Evolutionary conservation across 352 stramenopile genomes (phyloP), one percentile per base, ranked within the genome.

Genomic region (Globisporangium spinosum): DNA sequence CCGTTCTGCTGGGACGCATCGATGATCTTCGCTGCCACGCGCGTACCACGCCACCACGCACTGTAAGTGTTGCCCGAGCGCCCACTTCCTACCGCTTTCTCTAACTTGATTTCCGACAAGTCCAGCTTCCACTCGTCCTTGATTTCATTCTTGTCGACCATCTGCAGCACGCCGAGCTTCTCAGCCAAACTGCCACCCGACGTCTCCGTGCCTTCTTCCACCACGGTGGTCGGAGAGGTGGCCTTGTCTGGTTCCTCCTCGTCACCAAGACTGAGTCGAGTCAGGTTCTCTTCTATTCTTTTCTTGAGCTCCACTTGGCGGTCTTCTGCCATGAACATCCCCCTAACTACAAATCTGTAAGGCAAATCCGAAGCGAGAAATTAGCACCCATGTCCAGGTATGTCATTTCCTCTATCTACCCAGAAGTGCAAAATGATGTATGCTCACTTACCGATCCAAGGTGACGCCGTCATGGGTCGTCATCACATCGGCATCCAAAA

Each of bases 121-220:
- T 88, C 76, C 40, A 95, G 67, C 57, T 87, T 89, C 87, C 85
- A 95, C 64, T 95, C 85, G 10, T 86, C 74, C 67, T 91, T 94
- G 69, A 93, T 89, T 60, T 93, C 86, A 66, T 91, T 91, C 72
- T 93, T 90, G 71, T 91, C 83, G 20, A 94, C 85, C 83, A 94
- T 94, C 49, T 91, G 68, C 34, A 92, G 67, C 45, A 91, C 82
- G 20, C 82, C 83, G 43, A 93, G 72, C 65, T 89, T 89, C 57
- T 93, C 85, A 3, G 85, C 82, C 43, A 92, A 59, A 34, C 74
- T 88, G 23, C 70, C 69, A 23, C 70, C 76, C 38, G 82, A 66
- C 35, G 69, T 73, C 20, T 75, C 72, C 2, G 65, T 73, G 6
- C 69, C 71, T 6, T 54, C 34, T 15, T 47, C 58, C 17, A 23